Percentiles rank a stretch among this genome's conserved stretches.
These are phyloP conservation scores for Cadophora malorum DNA, from an alignment of 2,329 filamentous ascomycete species.

Conservation along the genomic window DNA sequence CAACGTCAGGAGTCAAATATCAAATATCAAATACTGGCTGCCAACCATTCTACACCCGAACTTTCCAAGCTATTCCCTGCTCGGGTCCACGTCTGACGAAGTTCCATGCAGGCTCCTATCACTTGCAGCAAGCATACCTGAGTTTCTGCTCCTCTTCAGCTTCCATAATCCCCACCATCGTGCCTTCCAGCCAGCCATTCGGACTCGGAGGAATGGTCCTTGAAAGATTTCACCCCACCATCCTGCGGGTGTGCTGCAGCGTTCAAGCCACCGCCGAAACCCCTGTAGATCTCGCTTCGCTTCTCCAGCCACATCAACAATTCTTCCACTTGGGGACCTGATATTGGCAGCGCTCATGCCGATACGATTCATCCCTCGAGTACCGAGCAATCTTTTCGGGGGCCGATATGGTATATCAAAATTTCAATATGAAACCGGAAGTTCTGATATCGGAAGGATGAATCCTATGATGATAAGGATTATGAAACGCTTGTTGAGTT, in stretches of 20 bases:
- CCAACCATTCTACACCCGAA: not conserved
- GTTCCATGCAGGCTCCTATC: not conserved
- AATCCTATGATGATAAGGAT: too few relatives aligned
- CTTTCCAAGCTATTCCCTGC: not conserved
- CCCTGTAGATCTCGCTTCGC: not conserved
- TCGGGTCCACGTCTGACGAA: too few relatives aligned
- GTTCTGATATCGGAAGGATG: too few relatives aligned
- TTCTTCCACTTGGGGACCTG: not conserved
- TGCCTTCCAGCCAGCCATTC: not conserved
- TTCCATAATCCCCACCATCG: not conserved
- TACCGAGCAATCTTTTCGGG: too few relatives aligned
- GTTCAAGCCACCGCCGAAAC: not conserved
- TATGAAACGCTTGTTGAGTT: too few relatives aligned
- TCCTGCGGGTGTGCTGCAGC: not conserved
- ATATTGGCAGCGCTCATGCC: not conserved
- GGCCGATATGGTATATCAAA: too few relatives aligned
- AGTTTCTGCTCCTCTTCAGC: not conserved
- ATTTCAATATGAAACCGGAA: too few relatives aligned
- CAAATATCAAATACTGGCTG: too few relatives aligned
- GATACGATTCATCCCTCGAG: too few relatives aligned
- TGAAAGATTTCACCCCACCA: not conserved
- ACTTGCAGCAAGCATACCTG: not conserved
- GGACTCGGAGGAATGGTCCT: not conserved
- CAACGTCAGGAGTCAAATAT: too few relatives aligned
- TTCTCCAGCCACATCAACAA: not conserved